A percentile compares a stretch with the other conserved stretches of the same genome.
phyloP scores from a whole-genome alignment of 257 asterid genomes.

The Dorcoceras hygrometricum region DNA sequence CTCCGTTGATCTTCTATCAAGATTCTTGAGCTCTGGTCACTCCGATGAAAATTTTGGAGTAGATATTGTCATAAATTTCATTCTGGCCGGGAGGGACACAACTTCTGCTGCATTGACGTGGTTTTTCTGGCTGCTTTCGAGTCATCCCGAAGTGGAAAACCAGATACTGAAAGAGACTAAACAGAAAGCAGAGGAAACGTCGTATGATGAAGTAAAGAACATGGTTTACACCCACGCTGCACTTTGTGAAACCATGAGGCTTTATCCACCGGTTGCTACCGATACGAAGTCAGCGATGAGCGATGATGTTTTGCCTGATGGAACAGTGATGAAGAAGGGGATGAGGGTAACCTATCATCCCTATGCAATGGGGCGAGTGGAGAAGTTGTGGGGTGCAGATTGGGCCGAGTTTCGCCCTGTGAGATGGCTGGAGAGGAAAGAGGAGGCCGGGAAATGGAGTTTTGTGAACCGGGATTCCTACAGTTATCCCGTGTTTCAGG shows the following conservation, averaged over 20 bases:
- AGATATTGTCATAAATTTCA: slow-evolving; percentile 24
- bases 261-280: slow-evolving; percentile 19
- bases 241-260: slow-evolving; percentile 25
- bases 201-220: background rate
- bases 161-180: background rate
- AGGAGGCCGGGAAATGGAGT: background rate
- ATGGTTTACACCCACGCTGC: slow-evolving; percentile 25
- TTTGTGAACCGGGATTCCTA: slow-evolving; percentile 11
- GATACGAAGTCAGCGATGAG: slow-evolving; percentile 12
- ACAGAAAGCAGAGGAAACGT: background rate
- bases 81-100: slow-evolving; percentile 15
- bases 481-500: slow-evolving; percentile 22
- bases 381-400: slow-evolving; percentile 21
- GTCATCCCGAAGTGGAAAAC: slow-evolving; percentile 20
- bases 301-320: slow-evolving; percentile 23
- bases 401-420: slow-evolving; percentile 4
- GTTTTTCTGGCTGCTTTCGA: slow-evolving; percentile 21
- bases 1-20: slow-evolving; percentile 14
- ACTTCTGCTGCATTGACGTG: slow-evolving; percentile 28
- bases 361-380: slow-evolving; percentile 28
- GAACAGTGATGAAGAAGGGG: slow-evolving; percentile 12
- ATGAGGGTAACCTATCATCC: slow-evolving; percentile 15
- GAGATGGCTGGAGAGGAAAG: slow-evolving; percentile 21
- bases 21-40: slow-evolving; percentile 16
- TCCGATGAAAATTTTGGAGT: background rate